Base-by-base conservation (phyloP, 768 basidiomycete species). In the Chalciporus pseudorubinellus region DNA sequence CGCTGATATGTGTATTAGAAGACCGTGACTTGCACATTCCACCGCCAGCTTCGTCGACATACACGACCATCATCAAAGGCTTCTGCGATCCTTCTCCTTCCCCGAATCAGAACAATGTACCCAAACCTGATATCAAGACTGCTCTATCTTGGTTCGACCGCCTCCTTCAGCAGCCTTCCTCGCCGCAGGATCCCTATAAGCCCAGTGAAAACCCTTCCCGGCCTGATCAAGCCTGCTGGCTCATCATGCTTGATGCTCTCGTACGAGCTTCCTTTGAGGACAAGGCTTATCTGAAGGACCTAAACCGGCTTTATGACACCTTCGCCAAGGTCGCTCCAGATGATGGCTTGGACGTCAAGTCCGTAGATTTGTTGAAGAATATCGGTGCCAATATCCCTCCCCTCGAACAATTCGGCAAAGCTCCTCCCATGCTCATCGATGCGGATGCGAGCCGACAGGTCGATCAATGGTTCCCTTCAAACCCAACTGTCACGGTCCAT, bases 131-230 rank as follows among this genome's bases (percentile, higher is more conserved):
- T 60, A 60, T 84, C 6, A 58, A 70, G 3, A 84, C 80, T 0
- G 90, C 90, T 0, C 59, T 84, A 39, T 64, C 72, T 6, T 95
- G 92, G 92, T 89, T 87, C 59, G 74, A 84, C 38, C 77, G 80
- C 42, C 73, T 92, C 26, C 68, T 87, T 41, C 63, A 68, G 22
- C 78, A 82, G 51, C 66, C 61, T 61, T 59, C 49, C 58, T 64
- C 60, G 57, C 58, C 53, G 50, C 57, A 49, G 14, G 48, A 74
- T 54, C 74, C 75, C 1, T 79, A 72, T 55, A 70, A 77, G 44
- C 67, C 81, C 1, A 64, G 76, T 7, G 68, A 64, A 10, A 64
- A 65, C 0, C 74, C 81, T 16, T 67, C 75, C 4, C 75, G 77
- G 11, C 89, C 89, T 3, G 77, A 81, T 55, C 52, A 60, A 4